Percentiles rank a stretch among this genome's conserved stretches.
phyloP scores from a whole-genome alignment of 1,139 yeast species.

The Blastobotrys illinoisensis region DNA sequence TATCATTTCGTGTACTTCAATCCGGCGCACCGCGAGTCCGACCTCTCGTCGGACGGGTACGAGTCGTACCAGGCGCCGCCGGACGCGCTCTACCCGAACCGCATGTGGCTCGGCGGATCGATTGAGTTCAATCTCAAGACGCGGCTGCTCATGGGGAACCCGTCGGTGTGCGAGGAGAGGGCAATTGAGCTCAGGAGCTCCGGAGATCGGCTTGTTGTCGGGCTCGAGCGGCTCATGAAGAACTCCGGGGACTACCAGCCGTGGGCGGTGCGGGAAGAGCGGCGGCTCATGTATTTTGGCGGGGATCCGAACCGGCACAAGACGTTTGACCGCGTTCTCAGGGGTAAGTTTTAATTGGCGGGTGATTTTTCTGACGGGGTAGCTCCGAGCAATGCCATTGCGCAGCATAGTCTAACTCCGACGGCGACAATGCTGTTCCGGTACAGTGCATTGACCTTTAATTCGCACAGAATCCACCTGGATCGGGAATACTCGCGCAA shows the following conservation, averaged over 20 bases:
- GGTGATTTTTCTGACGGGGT: neutral
- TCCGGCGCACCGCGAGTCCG: conserved; percentile 46
- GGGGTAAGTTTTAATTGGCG: conserved; percentile 7
- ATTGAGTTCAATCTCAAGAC: conserved; percentile 38
- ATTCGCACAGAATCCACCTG: conserved; percentile 79
- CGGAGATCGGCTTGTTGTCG: conserved; percentile 25
- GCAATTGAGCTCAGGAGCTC: conserved; percentile 18
- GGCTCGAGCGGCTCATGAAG: conserved; percentile 27
- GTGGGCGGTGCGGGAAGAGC: conserved; percentile 29
- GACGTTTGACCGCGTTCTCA: conserved; percentile 16
- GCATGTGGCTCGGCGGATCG: conserved; percentile 82
- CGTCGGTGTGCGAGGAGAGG: conserved; percentile 26
- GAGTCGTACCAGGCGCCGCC: conserved; percentile 74
- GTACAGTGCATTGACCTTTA: conserved; percentile 70
- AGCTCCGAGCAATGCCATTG: conserved; percentile 8
- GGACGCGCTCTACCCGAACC: conserved; percentile 41
- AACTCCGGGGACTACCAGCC: conserved; percentile 14
- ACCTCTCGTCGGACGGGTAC: conserved; percentile 69
- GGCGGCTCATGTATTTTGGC: conserved; percentile 30
- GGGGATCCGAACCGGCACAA: conserved; percentile 10
- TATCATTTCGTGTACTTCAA: conserved; percentile 63
- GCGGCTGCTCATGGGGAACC: conserved; percentile 36
- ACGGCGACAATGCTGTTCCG: conserved; percentile 41
- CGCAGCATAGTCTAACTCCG: conserved; percentile 26
- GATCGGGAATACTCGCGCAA: conserved; percentile 48